Evolutionary conservation across 176 grass and related monocot species (phyloP).

Genomic region (Saccharum spontaneum): DNA sequence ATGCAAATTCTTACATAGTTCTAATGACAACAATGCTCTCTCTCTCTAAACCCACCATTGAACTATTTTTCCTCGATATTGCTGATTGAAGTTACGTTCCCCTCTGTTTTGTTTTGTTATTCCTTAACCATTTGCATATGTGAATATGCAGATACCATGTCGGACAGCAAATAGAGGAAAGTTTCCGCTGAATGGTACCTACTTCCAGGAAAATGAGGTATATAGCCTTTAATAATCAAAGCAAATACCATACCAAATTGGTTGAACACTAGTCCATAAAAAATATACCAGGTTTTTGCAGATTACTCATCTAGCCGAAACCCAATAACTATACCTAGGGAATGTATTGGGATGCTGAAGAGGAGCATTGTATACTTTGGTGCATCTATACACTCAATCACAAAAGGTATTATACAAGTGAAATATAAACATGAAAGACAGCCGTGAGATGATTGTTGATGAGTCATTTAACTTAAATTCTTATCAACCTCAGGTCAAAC

Average conservation of each 20-base stretch:
- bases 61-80: not conserved
- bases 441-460: slow-evolving; percentile 4
- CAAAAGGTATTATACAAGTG: slow-evolving; percentile 56
- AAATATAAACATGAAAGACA: slow-evolving; percentile 10
- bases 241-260: slow-evolving; percentile 6
- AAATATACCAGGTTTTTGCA: slow-evolving; percentile 76
- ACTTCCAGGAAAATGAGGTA: slow-evolving; percentile 94
- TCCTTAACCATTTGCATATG: not conserved
- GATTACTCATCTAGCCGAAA: slow-evolving; percentile 61
- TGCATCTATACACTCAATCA: slow-evolving; percentile 69
- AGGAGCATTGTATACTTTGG: slow-evolving; percentile 67
- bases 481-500: slow-evolving; percentile 56
- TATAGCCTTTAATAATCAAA: not conserved
- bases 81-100: not conserved
- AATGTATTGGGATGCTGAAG: slow-evolving; percentile 44
- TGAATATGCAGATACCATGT: slow-evolving; percentile 78
- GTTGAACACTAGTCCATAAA: slow-evolving; percentile 9
- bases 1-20: slow-evolving; percentile 20
- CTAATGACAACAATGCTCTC: not conserved
- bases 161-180: slow-evolving; percentile 81
- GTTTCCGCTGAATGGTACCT: slow-evolving; percentile 95
- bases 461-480: slow-evolving; percentile 25
- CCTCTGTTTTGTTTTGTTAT: not conserved
- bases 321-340: slow-evolving; percentile 57
- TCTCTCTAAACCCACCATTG: not conserved